These are phyloP conservation scores for Calocera viscosa DNA, from an alignment of 768 basidiomycete species.

Conservation along the genomic window DNA sequence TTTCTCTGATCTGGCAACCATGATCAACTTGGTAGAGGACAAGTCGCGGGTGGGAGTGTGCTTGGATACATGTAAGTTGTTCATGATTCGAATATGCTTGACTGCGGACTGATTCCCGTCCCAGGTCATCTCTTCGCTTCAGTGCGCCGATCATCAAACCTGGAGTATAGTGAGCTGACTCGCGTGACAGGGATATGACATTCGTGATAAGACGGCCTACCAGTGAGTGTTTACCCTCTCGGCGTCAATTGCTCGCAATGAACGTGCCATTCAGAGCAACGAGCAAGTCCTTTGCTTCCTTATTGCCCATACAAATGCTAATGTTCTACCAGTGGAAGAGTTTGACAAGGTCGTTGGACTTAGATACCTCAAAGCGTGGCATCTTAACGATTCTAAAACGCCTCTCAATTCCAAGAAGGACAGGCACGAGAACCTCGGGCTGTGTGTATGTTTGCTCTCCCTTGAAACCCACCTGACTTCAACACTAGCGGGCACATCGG, in stretches of 20 bases:
- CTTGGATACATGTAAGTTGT: slow-evolving; percentile 61
- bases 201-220: slow-evolving; percentile 60
- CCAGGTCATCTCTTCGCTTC: slow-evolving; percentile 69
- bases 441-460: slow-evolving; percentile 36
- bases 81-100: background rate
- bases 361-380: slow-evolving; percentile 66
- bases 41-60: slow-evolving; percentile 70
- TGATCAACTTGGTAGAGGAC: slow-evolving; percentile 58
- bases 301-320: background rate
- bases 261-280: slow-evolving; percentile 20
- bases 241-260: background rate
- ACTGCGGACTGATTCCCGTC: background rate
- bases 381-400: slow-evolving; percentile 73
- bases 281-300: slow-evolving; percentile 19
- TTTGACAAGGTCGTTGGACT: slow-evolving; percentile 63
- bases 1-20: slow-evolving; percentile 53
- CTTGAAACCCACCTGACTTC: background rate
- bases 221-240: slow-evolving; percentile 36
- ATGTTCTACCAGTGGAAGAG: slow-evolving; percentile 35
- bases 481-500: slow-evolving; percentile 51
- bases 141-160: slow-evolving; percentile 29
- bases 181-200: slow-evolving; percentile 57
- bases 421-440: slow-evolving; percentile 72
- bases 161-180: background rate
- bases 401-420: slow-evolving; percentile 54